Evolutionary conservation across 169 alveolate species (phyloP), one percentile per base, ranked within the genome.

Genomic region (Plasmodium billcollinsi): DNA sequence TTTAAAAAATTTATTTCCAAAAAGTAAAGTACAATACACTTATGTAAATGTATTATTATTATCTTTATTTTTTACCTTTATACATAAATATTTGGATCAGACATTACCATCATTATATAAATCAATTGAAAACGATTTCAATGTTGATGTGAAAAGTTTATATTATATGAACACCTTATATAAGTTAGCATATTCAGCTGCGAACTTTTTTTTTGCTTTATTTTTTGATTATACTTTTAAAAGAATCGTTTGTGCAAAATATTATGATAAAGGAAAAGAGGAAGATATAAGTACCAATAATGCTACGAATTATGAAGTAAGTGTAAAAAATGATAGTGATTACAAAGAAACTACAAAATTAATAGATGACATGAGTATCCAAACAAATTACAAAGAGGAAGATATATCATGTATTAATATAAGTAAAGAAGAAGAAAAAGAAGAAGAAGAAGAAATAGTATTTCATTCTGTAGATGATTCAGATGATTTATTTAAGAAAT

Each of bases 51-150:
- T 72, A 47, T 76, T 76, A 63, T n/a, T 65, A 43, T 65, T 76
- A 39, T 76, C 74, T 50, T 21, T 76, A 5, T 29, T 56, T 2
- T 76, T 76, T 76, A 76, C 89, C 29, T 76, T 76, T 76, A 56
- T 76, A 76, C 89, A 76, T 47, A 76, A 76, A 18, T 76, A 76
- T 47, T 75, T 76, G 18, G 89, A 76, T 20, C 89, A 76, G 67
- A 76, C 89, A 26, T 70, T 76, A 15, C 89, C 89, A 66, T 76
- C 89, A 18, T 76, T 76, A 56, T 76, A 76, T 58, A 76, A 76
- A 58, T 76, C 89, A 14, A 76, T 76, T 49, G 89, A 76, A 65
- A 76, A 76, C 24, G 89, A 76, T 65, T 76, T 76, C 45, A 76
- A 65, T 43, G 52, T 49, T 1, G 73, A 76, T 50, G 78, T 76